Percentiles rank a stretch among this genome's conserved stretches.
phyloP scores from a whole-genome alignment of 257 asterid genomes.

The Penstemon barbatus region DNA sequence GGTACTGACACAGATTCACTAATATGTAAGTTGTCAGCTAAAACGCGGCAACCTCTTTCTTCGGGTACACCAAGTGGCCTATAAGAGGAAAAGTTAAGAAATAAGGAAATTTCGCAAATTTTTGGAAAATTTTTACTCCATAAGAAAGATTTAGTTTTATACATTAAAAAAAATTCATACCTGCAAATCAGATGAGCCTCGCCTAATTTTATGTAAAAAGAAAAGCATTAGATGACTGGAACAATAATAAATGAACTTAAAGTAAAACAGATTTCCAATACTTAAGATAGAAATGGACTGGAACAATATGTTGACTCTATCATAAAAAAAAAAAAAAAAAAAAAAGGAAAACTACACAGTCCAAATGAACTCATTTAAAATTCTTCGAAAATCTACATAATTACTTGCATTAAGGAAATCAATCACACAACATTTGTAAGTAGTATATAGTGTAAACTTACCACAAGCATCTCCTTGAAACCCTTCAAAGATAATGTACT shows the following conservation, averaged over 20 bases:
- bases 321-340: no score
- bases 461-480: constrained; percentile 61
- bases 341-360: no score
- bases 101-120: background rate
- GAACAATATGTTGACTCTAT: no score
- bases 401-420: background rate
- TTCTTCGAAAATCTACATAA: background rate
- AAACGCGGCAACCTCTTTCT: constrained; percentile 47
- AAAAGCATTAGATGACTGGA: constrained; percentile 28
- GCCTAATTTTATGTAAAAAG: constrained; percentile 38
- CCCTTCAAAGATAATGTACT: constrained; percentile 66
- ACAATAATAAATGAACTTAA: background rate
- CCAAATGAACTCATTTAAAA: background rate
- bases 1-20: constrained; percentile 54
- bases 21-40: constrained; percentile 34
- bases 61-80: constrained; percentile 63
- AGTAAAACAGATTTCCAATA: background rate
- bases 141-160: no score
- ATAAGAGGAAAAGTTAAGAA: constrained; percentile 11
- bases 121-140: background rate
- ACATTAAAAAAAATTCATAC: constrained; percentile 33
- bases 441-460: constrained; percentile 33
- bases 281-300: no score
- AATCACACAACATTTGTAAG: background rate
- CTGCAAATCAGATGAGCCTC: constrained; percentile 75